Conservation (phyloP, 2,329 filamentous ascomycete species). For the Didymella segeticola region DNA sequence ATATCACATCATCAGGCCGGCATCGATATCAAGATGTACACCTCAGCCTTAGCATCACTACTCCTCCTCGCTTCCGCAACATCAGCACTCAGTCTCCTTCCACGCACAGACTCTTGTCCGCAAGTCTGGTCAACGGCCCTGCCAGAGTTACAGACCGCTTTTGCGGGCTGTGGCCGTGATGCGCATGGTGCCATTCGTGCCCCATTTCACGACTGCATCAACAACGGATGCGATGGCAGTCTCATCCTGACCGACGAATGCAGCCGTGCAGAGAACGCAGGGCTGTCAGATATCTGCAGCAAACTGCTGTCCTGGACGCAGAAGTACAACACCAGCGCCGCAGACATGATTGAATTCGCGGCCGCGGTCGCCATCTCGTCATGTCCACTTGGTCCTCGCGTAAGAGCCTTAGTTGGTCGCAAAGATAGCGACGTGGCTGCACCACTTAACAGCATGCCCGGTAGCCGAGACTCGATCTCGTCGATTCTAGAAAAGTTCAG, state of each 20-base stretch:
- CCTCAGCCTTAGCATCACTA: background rate
- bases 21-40: conserved; percentile 10
- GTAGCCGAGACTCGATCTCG: conserved; percentile 22
- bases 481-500: conserved; percentile 32
- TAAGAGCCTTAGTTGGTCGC: conserved; percentile 31
- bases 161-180: conserved; percentile 26
- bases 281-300: conserved; percentile 52
- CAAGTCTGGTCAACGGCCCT: conserved; percentile 28
- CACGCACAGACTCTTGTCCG: conserved; percentile 26
- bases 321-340: conserved; percentile 45
- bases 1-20: background rate
- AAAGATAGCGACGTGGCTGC: conserved; percentile 27
- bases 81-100: conserved; percentile 15
- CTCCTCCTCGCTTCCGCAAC: conserved; percentile 14
- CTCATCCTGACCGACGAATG: conserved; percentile 37
- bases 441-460: conserved; percentile 20
- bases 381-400: conserved; percentile 32
- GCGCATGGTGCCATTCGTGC: conserved; percentile 33
- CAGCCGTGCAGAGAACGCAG: conserved; percentile 49
- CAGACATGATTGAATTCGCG: conserved; percentile 41
- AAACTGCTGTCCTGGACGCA: conserved; percentile 48
- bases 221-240: conserved; percentile 36
- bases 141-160: conserved; percentile 23
- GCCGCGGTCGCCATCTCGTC: conserved; percentile 29
- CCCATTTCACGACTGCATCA: conserved; percentile 40